Evolutionary conservation across 78 protist species (phyloP).

Genomic region (Dictyostelium citrinum): DNA sequence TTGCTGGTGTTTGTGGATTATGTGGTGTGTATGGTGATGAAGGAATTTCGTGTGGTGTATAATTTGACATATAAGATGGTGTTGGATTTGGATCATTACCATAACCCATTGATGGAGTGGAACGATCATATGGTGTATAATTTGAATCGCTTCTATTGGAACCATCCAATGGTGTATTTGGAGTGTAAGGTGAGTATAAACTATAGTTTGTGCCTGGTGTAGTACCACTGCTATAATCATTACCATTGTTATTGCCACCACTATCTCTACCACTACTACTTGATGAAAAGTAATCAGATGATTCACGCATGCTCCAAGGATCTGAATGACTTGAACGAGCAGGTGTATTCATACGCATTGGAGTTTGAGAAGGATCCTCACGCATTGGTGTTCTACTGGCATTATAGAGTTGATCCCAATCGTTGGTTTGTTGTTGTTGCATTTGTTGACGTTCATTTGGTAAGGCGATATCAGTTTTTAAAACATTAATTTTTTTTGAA

Average conservation of each 20-base stretch:
- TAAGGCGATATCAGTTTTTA: neutral
- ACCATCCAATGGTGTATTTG: conserved; percentile 34
- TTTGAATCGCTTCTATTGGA: neutral
- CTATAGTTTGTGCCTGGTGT: conserved; percentile 52
- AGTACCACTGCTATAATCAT: neutral
- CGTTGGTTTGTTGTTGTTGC: neutral
- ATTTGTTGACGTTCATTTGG: conserved; percentile 3
- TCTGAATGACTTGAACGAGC: conserved; percentile 6
- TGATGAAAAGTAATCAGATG: neutral
- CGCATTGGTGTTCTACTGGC: conserved; percentile 53
- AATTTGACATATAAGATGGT: neutral
- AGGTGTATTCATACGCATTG: conserved; percentile 14
- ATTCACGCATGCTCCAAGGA: conserved; percentile 35
- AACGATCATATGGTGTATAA: conserved; percentile 27
- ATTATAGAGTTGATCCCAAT: neutral
- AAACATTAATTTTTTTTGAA: conserved; percentile 30
- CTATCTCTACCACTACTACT: neutral
- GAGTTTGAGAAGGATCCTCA: conserved; percentile 56
- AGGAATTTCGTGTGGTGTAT: conserved; percentile 52
- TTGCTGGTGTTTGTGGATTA: conserved; percentile 70
- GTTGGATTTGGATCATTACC: conserved; percentile 38
- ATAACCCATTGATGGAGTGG: conserved; percentile 13
- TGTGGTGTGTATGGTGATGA: conserved; percentile 65
- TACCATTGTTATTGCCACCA: neutral
- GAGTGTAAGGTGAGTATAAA: conserved; percentile 35